Evolutionary conservation across 768 basidiomycete species (phyloP), one percentile per base, ranked within the genome.

Genomic region (Podaxis pistillaris): DNA sequence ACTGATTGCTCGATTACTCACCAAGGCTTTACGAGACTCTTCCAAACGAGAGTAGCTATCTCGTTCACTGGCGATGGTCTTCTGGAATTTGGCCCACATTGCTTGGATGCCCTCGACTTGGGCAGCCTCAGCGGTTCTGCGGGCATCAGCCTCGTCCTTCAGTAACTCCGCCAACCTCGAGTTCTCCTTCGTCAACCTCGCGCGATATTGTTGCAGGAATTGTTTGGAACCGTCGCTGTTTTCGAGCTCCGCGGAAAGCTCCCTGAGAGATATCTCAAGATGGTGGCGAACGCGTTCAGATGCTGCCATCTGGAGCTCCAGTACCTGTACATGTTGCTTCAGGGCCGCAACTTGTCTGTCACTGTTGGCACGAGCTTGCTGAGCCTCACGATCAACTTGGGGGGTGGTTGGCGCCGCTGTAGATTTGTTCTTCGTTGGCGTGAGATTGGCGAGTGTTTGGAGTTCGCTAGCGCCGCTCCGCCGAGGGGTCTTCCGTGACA

Each of bases 11-110:
- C 26, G 44, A 26, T 12, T 17, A 73, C 86, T 65, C 72, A 90
- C 87, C 66, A 91, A 71, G 58, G 89, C 87, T 68, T 86, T 88
- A 51, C 85, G 79, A 15, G 88, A 89, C 65, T 89, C 89, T 66
- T 90, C 89, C 13, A 89, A 73, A 26, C 85, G 83, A 46, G 78
- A 70, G 64, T 87, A 88, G 62, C 81, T 87, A 53, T 86, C 83
- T 24, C 86, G 80, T 69, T 90, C 88, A 53, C 82, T 79, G 0
- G 77, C 63, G 40, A 88, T 86, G 0, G 81, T 81, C 64, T 77
- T 80, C 72, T 85, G 83, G 76, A 88, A 86, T 64, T 86, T 87
- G 41, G 78, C 74, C 87, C 87, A 89, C 78, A 89, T 83, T 0
- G 81, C 82, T 64, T 88, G 85, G 26, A 87, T 78, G 26, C 86